A percentile compares a stretch with the other conserved stretches of the same genome.
These are phyloP conservation scores for Fraxinus nigra DNA, from an alignment of 305 asterid species.

Conservation along the genomic window DNA sequence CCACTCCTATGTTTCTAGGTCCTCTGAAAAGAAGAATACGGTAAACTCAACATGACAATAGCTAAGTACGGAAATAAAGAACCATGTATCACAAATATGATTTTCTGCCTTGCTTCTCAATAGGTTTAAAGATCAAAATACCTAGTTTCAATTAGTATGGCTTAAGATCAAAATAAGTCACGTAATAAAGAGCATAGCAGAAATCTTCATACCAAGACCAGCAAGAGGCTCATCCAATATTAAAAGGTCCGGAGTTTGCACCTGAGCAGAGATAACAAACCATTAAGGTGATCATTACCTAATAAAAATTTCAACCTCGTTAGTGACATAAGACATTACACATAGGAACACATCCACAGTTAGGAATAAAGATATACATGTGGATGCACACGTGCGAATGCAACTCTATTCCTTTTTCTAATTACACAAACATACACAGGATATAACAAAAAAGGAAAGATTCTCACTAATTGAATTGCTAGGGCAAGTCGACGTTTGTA, in stretches of 20 bases:
- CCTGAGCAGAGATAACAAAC: constrained; percentile 48
- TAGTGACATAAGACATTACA: constrained; percentile 1
- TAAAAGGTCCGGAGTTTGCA: constrained; percentile 82
- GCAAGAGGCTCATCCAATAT: constrained; percentile 97
- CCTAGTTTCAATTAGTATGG: neutral
- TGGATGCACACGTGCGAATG: constrained; percentile 5
- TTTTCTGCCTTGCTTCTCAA: neutral
- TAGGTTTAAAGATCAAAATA: constrained; percentile 3
- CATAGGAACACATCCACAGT: neutral
- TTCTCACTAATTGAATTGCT: constrained; percentile 82
- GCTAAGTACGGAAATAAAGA: constrained; percentile 7
- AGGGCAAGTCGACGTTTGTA: constrained; percentile 96
- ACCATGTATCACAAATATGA: neutral
- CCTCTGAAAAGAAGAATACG: neutral
- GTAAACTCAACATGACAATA: neutral
- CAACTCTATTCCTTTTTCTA: constrained; percentile 15
- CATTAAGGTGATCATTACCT: constrained; percentile 21
- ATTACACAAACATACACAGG: constrained; percentile 5
- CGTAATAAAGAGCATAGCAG: constrained; percentile 14
- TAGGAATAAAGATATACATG: constrained; percentile 4
- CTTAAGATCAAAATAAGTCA: constrained; percentile 5
- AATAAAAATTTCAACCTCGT: neutral
- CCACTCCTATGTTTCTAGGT: neutral
- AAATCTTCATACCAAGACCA: constrained; percentile 73
- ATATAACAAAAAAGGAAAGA: constrained; percentile 20